phyloP scores from a whole-genome alignment of 305 asterid genomes.

The Rubia occidens region DNA sequence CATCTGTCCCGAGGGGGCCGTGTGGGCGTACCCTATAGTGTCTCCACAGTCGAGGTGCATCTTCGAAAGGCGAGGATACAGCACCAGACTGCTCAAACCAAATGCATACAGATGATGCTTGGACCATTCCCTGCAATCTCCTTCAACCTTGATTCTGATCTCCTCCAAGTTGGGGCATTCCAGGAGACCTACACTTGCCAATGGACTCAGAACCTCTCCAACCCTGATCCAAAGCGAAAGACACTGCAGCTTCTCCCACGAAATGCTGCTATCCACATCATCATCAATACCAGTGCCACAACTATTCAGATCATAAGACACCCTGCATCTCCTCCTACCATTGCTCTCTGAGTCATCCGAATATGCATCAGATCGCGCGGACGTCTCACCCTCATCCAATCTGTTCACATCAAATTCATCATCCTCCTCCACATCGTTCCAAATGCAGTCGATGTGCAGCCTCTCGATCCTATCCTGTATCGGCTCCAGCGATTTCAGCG shows the following conservation, averaged over 20 bases:
- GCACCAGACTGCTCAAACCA: slow-evolving; percentile 46
- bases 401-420: slow-evolving; percentile 43
- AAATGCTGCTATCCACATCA: slow-evolving; percentile 25
- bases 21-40: slow-evolving; percentile 69
- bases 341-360: slow-evolving; percentile 18
- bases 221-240: slow-evolving; percentile 80
- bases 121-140: slow-evolving; percentile 69
- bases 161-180: slow-evolving; percentile 76
- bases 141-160: slow-evolving; percentile 70
- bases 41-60: slow-evolving; percentile 84
- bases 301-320: slow-evolving; percentile 37
- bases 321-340: slow-evolving; percentile 21
- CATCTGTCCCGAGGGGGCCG: slow-evolving; percentile 84
- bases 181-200: slow-evolving; percentile 46
- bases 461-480: slow-evolving; percentile 52
- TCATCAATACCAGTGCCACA: slow-evolving; percentile 22
- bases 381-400: slow-evolving; percentile 28
- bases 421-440: slow-evolving; percentile 43
- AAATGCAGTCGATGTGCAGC: slow-evolving; percentile 74
- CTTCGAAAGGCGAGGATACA: slow-evolving; percentile 45
- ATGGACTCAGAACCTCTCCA: slow-evolving; percentile 62
- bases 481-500: slow-evolving; percentile 69
- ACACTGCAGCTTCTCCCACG: slow-evolving; percentile 51
- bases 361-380: slow-evolving; percentile 16
- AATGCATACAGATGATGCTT: slow-evolving; percentile 42